phyloP scores from a whole-genome alignment of 2,329 filamentous ascomycete species.

The Alternaria gaisen region DNA sequence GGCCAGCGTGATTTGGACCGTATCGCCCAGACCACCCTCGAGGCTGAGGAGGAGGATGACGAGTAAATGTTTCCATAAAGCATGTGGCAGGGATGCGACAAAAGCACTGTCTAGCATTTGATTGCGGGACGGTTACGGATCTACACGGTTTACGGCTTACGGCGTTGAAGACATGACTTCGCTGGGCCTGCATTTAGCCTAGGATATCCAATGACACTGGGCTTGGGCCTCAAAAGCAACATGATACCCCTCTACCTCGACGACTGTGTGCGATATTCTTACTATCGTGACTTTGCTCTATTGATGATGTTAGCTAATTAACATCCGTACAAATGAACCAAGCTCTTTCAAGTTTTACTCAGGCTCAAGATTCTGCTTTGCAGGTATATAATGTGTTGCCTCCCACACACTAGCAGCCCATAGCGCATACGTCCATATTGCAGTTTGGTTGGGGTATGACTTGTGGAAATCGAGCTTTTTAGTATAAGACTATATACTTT shows the following conservation, averaged over 20 bases:
- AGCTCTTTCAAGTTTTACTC: too few species aligned
- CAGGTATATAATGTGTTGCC: too few species aligned
- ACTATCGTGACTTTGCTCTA: neutral
- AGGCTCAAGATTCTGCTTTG: too few species aligned
- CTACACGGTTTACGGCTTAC: conserved; percentile 47
- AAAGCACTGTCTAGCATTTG: conserved; percentile 37
- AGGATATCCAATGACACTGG: conserved; percentile 46
- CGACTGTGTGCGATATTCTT: neutral
- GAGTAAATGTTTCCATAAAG: conserved; percentile 40
- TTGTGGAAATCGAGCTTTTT: neutral
- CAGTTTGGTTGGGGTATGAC: neutral
- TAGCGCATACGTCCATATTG: too few species aligned
- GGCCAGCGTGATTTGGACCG: conserved; percentile 99
- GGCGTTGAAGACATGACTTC: conserved; percentile 46
- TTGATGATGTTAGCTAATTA: neutral
- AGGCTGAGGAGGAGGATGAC: conserved; percentile 59
- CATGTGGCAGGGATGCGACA: conserved; percentile 5
- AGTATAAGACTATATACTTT: neutral
- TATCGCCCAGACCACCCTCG: conserved; percentile 62
- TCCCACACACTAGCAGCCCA: too few species aligned
- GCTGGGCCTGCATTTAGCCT: conserved; percentile 44
- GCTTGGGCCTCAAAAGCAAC: conserved; percentile 44
- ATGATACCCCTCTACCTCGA: conserved; percentile 33
- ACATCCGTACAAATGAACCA: too few species aligned
- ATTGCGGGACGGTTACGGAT: conserved; percentile 38